Conservation (phyloP, 768 basidiomycete genomes). For the Serendipita indica region DNA sequence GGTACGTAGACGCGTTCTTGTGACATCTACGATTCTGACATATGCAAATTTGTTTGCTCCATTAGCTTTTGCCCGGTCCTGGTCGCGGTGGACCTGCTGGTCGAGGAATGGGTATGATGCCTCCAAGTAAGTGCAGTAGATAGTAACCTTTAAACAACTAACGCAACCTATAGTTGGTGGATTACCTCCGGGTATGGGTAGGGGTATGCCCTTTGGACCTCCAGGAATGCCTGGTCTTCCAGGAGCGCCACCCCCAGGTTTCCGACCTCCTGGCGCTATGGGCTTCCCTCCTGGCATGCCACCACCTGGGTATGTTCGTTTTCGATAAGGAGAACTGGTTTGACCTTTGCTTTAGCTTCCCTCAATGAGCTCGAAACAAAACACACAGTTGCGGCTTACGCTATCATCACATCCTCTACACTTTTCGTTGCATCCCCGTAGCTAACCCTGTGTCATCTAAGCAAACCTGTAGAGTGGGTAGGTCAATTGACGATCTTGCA, state of each 20-base stretch:
- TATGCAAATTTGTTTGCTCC: slow-evolving; percentile 16
- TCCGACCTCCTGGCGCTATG: slow-evolving; percentile 66
- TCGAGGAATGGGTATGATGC: slow-evolving; percentile 93
- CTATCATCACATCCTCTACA: no score
- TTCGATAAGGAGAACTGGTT: no score
- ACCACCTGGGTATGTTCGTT: no score
- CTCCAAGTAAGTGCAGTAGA: slow-evolving; percentile 43
- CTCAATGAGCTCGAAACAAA: no score
- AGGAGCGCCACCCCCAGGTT: slow-evolving; percentile 64
- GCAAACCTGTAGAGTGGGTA: no score
- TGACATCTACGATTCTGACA: slow-evolving; percentile 2
- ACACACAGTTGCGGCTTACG: no score
- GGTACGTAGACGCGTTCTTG: slow-evolving; percentile 30
- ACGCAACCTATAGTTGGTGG: slow-evolving; percentile 38
- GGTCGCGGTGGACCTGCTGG: slow-evolving; percentile 94
- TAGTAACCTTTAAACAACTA: neutral
- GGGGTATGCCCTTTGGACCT: slow-evolving; percentile 36
- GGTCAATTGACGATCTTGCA: no score
- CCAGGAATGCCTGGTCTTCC: slow-evolving; percentile 84
- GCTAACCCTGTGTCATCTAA: no score
- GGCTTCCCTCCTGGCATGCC: slow-evolving; percentile 73
- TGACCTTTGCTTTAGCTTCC: no score
- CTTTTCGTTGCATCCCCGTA: no score
- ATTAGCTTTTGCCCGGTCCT: slow-evolving; percentile 70
- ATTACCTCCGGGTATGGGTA: slow-evolving; percentile 30